Base-by-base conservation (phyloP, 2,329 filamentous ascomycete species). In the Blumeriella jaapii region DNA sequence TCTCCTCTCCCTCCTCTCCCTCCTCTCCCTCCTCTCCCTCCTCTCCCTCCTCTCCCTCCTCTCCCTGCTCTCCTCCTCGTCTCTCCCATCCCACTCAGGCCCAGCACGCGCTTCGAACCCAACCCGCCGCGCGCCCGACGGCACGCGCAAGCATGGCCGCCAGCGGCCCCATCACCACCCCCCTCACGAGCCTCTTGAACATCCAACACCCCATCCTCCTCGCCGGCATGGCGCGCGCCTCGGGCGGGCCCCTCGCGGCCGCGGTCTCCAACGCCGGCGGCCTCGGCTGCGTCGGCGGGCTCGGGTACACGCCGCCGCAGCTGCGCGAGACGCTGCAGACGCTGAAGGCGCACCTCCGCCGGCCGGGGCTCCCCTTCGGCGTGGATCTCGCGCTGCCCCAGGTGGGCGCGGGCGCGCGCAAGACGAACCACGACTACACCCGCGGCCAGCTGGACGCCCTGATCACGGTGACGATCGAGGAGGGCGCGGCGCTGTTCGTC, bases 401-500 rank as follows among this genome's bases (percentile, higher is more conserved):
- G 61, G 68, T 95, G 36, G 89, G 89, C 38, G 85, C 81, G 25
- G 67, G 62, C 20, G 89, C 89, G 5, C 75, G 89, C 46, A 82
- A 82, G 59, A 95, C 89, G 3, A 96, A 95, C 62, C 84, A 94
- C 61, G 89, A 95, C 60, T 96, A 96, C 65, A 95, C 89, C 1
- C 71, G 81, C 47, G 89, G 89, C 26, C 81, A 85, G 58, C 71
- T 95, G 11, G 82, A 93, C 56, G 80, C 93, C 58, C 68, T 95
- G 20, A 81, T 95, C 46, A 80, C 85, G 50, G 83, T 95, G 27
- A 83, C 80, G 3, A 83, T 95, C 49, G 74, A 78, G 50, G 81
- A 82, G 47, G 81, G 83, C n/a, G 84, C 89, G 6, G 74, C 68
- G 54, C 62, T 95, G 31, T 95, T 96, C 55, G 85, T 95, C 26